Evolutionary conservation across 2,329 filamentous ascomycete species (phyloP).

Genomic region (Fusarium sterilihyphosum): DNA sequence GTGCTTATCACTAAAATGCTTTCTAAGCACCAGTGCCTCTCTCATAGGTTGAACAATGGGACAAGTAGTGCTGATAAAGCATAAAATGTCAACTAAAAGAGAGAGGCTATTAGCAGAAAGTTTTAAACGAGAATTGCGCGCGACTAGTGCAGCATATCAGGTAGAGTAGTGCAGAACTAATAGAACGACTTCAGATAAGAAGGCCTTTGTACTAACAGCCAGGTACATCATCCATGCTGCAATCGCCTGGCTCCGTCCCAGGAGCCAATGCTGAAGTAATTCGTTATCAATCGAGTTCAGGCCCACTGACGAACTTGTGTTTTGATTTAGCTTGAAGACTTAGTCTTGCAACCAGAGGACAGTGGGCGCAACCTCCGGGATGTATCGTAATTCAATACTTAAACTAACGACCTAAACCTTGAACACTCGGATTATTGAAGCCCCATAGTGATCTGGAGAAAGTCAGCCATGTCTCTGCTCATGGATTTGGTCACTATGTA

Average conservation of each 20-base stretch:
- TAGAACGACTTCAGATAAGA: too few species aligned
- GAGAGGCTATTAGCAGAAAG: neutral
- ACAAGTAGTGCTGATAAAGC: neutral
- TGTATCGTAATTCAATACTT: too few species aligned
- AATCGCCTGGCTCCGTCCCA: neutral
- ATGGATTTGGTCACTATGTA: neutral
- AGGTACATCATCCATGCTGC: neutral
- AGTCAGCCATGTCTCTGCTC: neutral
- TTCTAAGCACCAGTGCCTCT: neutral
- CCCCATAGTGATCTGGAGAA: accelerated
- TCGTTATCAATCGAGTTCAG: neutral
- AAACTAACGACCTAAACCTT: too few species aligned
- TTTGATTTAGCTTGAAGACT: neutral
- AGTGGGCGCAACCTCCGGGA: too few species aligned
- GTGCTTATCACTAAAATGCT: neutral
- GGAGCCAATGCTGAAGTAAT: neutral
- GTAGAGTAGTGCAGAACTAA: too few species aligned
- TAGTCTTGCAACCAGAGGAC: too few species aligned
- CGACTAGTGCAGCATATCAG: neutral
- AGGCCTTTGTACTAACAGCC: neutral
- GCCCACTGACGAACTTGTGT: neutral
- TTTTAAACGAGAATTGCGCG: neutral
- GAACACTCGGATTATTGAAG: neutral
- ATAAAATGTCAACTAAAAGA: neutral
- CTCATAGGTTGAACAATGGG: neutral